Evolutionary conservation across 2,329 filamentous ascomycete species (phyloP).

Genomic region (Sporothrix phasma): DNA sequence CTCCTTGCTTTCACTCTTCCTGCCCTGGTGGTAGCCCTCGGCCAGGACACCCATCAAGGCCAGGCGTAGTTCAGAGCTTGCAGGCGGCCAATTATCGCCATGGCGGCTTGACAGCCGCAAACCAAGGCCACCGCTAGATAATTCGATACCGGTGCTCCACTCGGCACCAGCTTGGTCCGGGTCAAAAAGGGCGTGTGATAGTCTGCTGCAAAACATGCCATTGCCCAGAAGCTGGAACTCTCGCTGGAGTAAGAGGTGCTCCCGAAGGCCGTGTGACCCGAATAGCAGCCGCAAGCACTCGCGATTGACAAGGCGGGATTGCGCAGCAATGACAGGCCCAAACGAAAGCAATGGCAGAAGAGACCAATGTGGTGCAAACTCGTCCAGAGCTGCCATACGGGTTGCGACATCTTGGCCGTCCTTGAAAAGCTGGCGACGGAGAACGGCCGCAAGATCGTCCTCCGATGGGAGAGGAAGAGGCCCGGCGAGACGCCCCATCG

Average conservation of each 20-base stretch:
- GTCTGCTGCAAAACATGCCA: slow-evolving; percentile 67
- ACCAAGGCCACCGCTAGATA: slow-evolving; percentile 66
- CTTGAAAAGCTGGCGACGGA: slow-evolving; percentile 32
- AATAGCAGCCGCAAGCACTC: slow-evolving; percentile 70
- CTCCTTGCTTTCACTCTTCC: not conserved
- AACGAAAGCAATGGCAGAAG: slow-evolving; percentile 63
- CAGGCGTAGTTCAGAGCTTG: slow-evolving; percentile 83
- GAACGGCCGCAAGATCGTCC: slow-evolving; percentile 33
- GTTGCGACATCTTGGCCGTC: not conserved
- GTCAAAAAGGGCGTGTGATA: slow-evolving; percentile 78
- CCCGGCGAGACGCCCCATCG: slow-evolving; percentile 38
- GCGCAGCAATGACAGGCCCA: slow-evolving; percentile 59
- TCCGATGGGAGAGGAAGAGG: slow-evolving; percentile 21
- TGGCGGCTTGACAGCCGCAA: slow-evolving; percentile 64
- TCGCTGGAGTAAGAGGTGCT: slow-evolving; percentile 65
- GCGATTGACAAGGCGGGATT: slow-evolving; percentile 67
- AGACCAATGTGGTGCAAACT: slow-evolving; percentile 46
- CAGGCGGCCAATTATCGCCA: slow-evolving; percentile 77
- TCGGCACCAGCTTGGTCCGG: slow-evolving; percentile 73
- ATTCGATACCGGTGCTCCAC: slow-evolving; percentile 53
- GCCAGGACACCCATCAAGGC: slow-evolving; percentile 76
- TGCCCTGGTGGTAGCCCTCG: slow-evolving; percentile 52
- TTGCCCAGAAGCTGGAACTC: slow-evolving; percentile 79
- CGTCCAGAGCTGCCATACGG: slow-evolving; percentile 11
- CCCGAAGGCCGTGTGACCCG: slow-evolving; percentile 56